Conservation (phyloP, 352 stramenopile species). For the Phytopythium ostracodes region DNA sequence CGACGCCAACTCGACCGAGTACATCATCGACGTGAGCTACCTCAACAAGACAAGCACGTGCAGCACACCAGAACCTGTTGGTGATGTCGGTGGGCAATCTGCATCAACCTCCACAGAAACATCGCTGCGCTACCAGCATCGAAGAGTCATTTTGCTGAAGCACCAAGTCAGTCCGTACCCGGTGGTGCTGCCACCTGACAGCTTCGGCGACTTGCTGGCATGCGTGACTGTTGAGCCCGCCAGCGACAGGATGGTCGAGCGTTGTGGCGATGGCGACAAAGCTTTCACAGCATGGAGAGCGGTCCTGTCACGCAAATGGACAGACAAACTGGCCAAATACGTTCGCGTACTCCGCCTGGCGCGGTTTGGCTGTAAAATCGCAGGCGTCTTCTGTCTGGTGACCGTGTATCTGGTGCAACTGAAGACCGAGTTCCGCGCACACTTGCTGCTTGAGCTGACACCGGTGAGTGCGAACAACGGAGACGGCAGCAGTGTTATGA, state of each 20-base stretch:
- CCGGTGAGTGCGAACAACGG: not conserved
- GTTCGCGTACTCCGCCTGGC: conserved; percentile 41
- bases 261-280: not conserved
- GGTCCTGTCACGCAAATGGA: conserved; percentile 27
- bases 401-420: conserved; percentile 47
- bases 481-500: conserved; percentile 1
- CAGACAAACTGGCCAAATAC: conserved; percentile 33
- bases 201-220: conserved; percentile 36
- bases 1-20: conserved; percentile 21
- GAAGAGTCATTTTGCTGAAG: conserved; percentile 33
- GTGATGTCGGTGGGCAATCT: not conserved
- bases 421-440: conserved; percentile 51
- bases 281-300: conserved; percentile 13
- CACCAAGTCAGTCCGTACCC: conserved; percentile 43
- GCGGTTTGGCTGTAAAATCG: conserved; percentile 37
- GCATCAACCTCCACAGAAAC: not conserved
- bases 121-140: not conserved
- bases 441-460: conserved; percentile 43
- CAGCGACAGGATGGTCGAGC: not conserved
- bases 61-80: not conserved
- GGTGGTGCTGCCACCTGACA: conserved; percentile 33
- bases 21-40: conserved; percentile 14
- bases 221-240: conserved; percentile 19
- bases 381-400: conserved; percentile 30
- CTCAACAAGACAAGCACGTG: not conserved